Percentiles rank a stretch among this genome's conserved stretches.
Evolutionary conservation across 2,329 filamentous ascomycete genomes (phyloP).

Genomic region (Cladosporium colombiae): DNA sequence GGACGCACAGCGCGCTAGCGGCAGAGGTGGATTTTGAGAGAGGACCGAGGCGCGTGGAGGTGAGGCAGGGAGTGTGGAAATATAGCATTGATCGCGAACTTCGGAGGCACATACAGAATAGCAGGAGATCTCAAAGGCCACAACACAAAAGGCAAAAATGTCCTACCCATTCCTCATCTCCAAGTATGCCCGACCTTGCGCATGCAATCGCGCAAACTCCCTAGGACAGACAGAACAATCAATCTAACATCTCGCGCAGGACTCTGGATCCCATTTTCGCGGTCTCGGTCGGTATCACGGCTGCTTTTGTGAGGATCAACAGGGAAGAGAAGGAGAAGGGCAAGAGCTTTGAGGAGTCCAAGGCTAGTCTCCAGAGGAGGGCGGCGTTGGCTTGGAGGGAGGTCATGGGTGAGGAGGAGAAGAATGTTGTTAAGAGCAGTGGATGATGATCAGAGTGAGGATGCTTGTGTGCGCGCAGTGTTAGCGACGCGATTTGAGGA

Average conservation of each 20-base stretch:
- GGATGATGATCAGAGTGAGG: not conserved
- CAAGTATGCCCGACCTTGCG: conserved; percentile 33
- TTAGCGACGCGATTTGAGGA: not conserved
- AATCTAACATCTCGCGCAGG: conserved; percentile 33
- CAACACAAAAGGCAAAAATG: conserved; percentile 17
- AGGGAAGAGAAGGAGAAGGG: conserved; percentile 53
- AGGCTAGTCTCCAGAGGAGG: conserved; percentile 33
- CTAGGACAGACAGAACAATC: not conserved
- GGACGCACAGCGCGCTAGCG: not conserved
- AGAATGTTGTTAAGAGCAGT: not conserved
- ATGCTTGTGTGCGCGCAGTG: not conserved
- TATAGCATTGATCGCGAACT: not conserved
- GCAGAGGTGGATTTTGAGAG: not conserved
- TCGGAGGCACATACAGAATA: too few species aligned
- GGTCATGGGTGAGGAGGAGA: not conserved
- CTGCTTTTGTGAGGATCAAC: conserved; percentile 43
- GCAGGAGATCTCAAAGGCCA: not conserved
- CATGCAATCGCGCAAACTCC: conserved; percentile 31
- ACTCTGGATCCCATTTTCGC: conserved; percentile 53
- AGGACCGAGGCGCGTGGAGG: conserved; percentile 2
- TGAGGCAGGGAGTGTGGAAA: not conserved
- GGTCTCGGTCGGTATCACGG: conserved; percentile 48
- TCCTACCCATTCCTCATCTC: conserved; percentile 45
- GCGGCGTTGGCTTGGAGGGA: conserved; percentile 11
- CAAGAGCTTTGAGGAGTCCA: conserved; percentile 39